Base-by-base conservation (phyloP, 1,139 yeast genomes). In the Blastobotrys persicus region DNA sequence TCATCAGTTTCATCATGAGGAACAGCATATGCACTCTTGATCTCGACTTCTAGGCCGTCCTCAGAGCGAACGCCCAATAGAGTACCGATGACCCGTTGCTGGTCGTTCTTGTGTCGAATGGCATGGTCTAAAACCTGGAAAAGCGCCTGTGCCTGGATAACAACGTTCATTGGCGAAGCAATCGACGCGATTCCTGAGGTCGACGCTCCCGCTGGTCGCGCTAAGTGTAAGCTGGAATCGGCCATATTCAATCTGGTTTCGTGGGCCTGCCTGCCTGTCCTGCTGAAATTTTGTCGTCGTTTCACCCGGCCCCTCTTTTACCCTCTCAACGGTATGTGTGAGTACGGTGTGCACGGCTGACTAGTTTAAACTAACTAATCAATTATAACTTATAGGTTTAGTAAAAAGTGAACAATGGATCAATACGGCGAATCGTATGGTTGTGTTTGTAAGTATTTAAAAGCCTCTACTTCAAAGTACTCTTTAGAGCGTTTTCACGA, bases 1-100 rank as follows among this genome's bases (percentile, higher is more conserved):
- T 86, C 87, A 32, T 86, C 91, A 43, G 86, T 83, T 65, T 87
- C 95, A 54, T 77, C 78, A 64, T 88, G 88, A 44, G 95, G 94
- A 47, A 88, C 94, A 69, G 88, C 79, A 68, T 83, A 88, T 6
- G 91, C 88, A 56, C 81, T 87, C 63, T 82, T 78, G 59, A 88
- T 75, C 62, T 84, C 94, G 45, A 85, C 76, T 61, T 80, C 86
- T 26, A 79, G 70, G n/a, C 95, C 95, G 66, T 88, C 96, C 57
- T 88, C 95, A 16, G 92, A 84, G 66, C 95, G 78, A 46, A 78
- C 73, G 35, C 96, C 96, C 47, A 88, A 73, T 51, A 88, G 76
- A 7, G 95, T 85, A 53, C 96, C 96, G 59, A 88, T 83, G 56
- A 85, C 81, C 68, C 95, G 77, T 58, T 78, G 77, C 53, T 76